A percentile compares a stretch with the other conserved stretches of the same genome.
Evolutionary conservation across 257 asterid genomes (phyloP).

Genomic region (Knoxia roxburghii): DNA sequence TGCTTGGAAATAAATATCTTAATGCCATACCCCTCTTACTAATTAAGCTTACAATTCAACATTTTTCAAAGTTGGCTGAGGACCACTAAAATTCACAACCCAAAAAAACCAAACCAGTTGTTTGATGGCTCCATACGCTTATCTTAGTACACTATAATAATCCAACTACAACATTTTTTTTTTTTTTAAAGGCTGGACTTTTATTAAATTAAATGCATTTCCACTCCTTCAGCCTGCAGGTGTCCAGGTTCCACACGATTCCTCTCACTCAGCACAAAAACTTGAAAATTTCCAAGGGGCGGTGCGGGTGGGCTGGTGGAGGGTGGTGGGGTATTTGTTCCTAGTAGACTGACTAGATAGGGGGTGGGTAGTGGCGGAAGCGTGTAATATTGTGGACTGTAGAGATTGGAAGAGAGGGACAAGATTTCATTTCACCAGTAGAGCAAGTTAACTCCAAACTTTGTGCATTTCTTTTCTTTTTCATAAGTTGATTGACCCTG

Average conservation of each 20-base stretch:
- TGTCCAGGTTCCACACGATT: slow-evolving; percentile 44
- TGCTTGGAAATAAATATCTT: background rate
- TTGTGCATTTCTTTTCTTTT: background rate
- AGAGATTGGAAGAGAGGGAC: background rate
- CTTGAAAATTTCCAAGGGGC: slow-evolving; percentile 8
- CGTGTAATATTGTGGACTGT: slow-evolving; percentile 1
- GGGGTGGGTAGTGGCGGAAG: background rate
- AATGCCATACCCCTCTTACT: no score
- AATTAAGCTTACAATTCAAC: background rate
- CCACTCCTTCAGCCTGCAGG: slow-evolving; percentile 18
- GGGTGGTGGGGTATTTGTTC: background rate
- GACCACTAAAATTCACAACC: slow-evolving; percentile 23
- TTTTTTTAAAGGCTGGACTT: no score
- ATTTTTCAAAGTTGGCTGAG: slow-evolving; percentile 13
- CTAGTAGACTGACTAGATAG: background rate
- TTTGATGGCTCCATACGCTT: no score
- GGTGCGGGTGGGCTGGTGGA: slow-evolving; percentile 22
- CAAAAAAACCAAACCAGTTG: slow-evolving; percentile 12
- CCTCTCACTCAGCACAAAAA: background rate
- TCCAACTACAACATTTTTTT: background rate
- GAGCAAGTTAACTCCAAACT: slow-evolving; percentile 15
- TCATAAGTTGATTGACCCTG: background rate
- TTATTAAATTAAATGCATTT: slow-evolving; percentile 29
- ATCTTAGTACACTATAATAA: no score
- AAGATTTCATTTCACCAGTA: slow-evolving; percentile 8